Base-by-base conservation (phyloP, 192 early-diverging fungal genomes). In the Funneliformis geosporum region DNA sequence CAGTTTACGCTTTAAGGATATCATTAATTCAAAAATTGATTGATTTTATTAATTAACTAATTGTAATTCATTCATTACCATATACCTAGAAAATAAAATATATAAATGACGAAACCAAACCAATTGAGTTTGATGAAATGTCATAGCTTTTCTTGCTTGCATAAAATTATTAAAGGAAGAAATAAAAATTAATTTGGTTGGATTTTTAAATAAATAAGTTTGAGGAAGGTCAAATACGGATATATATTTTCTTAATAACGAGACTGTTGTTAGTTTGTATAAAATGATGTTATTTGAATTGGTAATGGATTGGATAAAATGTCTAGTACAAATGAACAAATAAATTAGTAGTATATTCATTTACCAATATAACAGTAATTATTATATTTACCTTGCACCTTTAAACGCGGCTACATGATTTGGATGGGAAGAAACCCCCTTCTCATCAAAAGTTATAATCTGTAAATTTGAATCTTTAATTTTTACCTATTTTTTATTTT, bases 51-150 rank as follows among this genome's bases (percentile, higher is more conserved):
- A 89, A 66, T 82, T 74, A 25, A 90, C 85, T 71, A 82, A 75
- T 47, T 82, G 77, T 60, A 94, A 73, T 77, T 91, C 91, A 73
- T 98, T 98, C 60, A 95, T 85, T 50, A 90, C 85, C 96, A 98
- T 97, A 85, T 95, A 98, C 67, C 94, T 85, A 33, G 95, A 96
- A 81, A 95, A 94, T 9, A 90, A 79, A 43, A 97, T 86, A 83
- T 97, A 97, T 46, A 97, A 80, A 84, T 92, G 90, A 23, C 97
- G 84, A 84, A 98, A 98, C 97, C 97, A 98, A 21, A 96, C 93
- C 84, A 97, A 82, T 88, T 98, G 97, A 64, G 89, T 91, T 78
- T 89, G 84, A 73, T 98, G 97, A 81, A 90, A 83, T 50, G 87
- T 84, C 94, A 97, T 97, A 4, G 94, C 95, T 66, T 83, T 79